Base-by-base conservation (phyloP, 106 monocot genomes). In the Hemerocallis citrina region DNA sequence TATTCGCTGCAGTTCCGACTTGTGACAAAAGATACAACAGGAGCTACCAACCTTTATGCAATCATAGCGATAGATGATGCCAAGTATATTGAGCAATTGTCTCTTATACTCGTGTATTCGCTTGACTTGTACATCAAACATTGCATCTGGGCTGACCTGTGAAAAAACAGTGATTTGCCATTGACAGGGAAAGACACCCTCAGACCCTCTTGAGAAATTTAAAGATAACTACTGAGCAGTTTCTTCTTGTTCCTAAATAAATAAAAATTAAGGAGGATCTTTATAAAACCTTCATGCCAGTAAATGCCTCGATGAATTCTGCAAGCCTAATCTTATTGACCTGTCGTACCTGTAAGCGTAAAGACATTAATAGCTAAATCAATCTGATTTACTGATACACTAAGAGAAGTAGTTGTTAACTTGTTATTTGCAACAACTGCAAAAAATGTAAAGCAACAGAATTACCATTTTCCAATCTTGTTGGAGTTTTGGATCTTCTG, bases 51-150 rank as follows among this genome's bases (percentile, higher is more conserved):
- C 75, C 75, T 75, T 75, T 68, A 76, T 76, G 51, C 75, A 70
- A 64, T 69, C 69, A 41, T 76, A 76, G 0, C 69, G 69, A 70
- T 76, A 51, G 57, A 76, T 69, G 21, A 76, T 70, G 34, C 69
- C 58, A 48, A 76, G 64, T 59, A 76, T 56, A 48, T 75, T 75
- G 25, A 75, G 62, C 57, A 75, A 45, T n/a, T 75, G 75, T 34
- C 75, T 68, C 34, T 75, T 76, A 48, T 76, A 76, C 41, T 76
- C 75, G 33, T 76, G 75, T 49, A 76, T 76, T 40, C 75, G 42
- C 62, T 76, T 76, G 50, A 76, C 44, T 43, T 76, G 75, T 52
- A 76, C 75, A 58, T 76, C 75, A 59, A 76, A 76, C 64, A 76
- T 76, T 49, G 75, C 75, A 64, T 76, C 75, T 64, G 75, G 75